Evolutionary conservation across 495 filamentous ascomycete species (phyloP).

Genomic region (Aspergillus olivimuriae): DNA sequence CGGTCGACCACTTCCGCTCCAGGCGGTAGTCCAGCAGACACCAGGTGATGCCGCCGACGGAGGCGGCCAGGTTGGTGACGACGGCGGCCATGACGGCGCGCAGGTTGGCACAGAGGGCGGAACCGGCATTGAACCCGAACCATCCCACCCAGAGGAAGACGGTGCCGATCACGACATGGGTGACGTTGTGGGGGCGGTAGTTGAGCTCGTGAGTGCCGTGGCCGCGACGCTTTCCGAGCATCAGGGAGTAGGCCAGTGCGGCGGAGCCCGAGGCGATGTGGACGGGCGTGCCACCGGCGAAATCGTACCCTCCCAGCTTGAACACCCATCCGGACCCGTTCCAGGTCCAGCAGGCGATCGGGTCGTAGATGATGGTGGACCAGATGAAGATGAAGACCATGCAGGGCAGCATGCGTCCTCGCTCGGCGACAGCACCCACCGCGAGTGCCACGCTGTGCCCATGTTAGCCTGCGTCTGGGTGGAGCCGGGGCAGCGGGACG

Average conservation of each 20-base stretch:
- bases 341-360: conserved; percentile 98
- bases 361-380: conserved; percentile 90
- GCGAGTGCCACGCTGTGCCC: conserved; percentile 69
- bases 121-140: conserved; percentile 98
- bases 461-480: conserved; percentile 5
- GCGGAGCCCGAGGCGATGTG: conserved; percentile 90
- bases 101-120: conserved; percentile 82
- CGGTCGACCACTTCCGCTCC: conserved; percentile 93
- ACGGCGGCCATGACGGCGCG: conserved; percentile 60
- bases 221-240: conserved; percentile 77
- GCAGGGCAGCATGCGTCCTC: conserved; percentile 90
- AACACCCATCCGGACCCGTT: conserved; percentile 81
- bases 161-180: conserved; percentile 92
- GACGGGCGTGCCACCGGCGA: conserved; percentile 92
- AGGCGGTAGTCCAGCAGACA: conserved; percentile 90
- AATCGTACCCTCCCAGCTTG: conserved; percentile 83
- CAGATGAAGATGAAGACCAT: conserved; percentile 97
- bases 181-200: conserved; percentile 97
- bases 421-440: conserved; percentile 86
- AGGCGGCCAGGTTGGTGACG: conserved; percentile 50
- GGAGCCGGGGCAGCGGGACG: not conserved
- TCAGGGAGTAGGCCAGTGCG: conserved; percentile 80
- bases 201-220: conserved; percentile 86
- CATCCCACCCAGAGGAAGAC: conserved; percentile 99
- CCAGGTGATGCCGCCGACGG: conserved; percentile 87